phyloP scores from a whole-genome alignment of 768 basidiomycete species.

The Termitomyces sp. region DNA sequence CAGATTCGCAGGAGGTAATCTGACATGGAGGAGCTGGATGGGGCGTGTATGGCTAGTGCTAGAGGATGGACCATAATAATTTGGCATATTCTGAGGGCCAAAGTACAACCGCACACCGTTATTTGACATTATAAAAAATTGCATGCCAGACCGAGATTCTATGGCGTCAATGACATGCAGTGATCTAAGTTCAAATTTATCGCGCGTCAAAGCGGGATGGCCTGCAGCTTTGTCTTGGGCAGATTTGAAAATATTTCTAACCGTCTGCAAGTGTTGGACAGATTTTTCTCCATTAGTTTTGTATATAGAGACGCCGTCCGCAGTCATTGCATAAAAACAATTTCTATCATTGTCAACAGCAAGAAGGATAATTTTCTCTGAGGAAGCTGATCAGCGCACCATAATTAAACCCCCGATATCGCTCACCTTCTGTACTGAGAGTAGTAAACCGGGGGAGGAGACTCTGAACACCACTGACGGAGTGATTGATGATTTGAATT shows the following conservation, averaged over 20 bases:
- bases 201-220: slow-evolving; percentile 62
- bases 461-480: slow-evolving; percentile 72
- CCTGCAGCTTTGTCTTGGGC: slow-evolving; percentile 81
- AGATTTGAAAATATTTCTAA: slow-evolving; percentile 68
- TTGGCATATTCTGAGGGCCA: slow-evolving; percentile 44
- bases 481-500: slow-evolving; percentile 82
- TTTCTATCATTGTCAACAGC: slow-evolving; percentile 63
- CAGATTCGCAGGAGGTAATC: slow-evolving; percentile 70
- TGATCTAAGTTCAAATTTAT: slow-evolving; percentile 63
- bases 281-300: slow-evolving; percentile 56
- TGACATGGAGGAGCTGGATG: slow-evolving; percentile 71
- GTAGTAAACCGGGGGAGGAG: slow-evolving; percentile 72
- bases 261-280: slow-evolving; percentile 65
- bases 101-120: slow-evolving; percentile 88
- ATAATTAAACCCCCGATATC: background rate
- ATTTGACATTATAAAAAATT: slow-evolving; percentile 75
- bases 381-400: slow-evolving; percentile 4
- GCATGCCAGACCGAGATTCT: slow-evolving; percentile 65
- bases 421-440: slow-evolving; percentile 59
- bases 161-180: slow-evolving; percentile 62
- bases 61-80: slow-evolving; percentile 38
- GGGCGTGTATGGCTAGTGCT: slow-evolving; percentile 26
- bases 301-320: slow-evolving; percentile 65
- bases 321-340: slow-evolving; percentile 74
- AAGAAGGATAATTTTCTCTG: slow-evolving; percentile 69